Percentiles rank a stretch among this genome's conserved stretches.
These are phyloP conservation scores for Yamadazyma olivae DNA, from an alignment of 805 yeast species.

Conservation along the genomic window DNA sequence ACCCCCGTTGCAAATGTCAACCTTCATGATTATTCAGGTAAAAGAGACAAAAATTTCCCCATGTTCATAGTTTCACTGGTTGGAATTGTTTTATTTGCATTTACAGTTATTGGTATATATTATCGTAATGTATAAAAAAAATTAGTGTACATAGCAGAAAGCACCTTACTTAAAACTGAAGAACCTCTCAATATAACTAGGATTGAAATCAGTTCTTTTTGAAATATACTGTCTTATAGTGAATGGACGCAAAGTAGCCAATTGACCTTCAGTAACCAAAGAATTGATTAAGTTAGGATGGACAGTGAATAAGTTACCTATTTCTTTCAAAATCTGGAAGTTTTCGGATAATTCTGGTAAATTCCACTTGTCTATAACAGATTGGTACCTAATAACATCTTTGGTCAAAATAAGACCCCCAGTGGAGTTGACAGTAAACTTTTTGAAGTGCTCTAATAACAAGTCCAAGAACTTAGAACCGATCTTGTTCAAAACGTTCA, in stretches of 20 bases:
- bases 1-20: neutral
- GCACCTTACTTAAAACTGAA: constrained; percentile 28
- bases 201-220: constrained; percentile 67
- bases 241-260: constrained; percentile 60
- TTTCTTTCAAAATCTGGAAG: constrained; percentile 71
- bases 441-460: constrained; percentile 69
- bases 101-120: constrained; percentile 1
- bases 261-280: constrained; percentile 75
- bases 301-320: constrained; percentile 81
- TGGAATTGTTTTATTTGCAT: constrained; percentile 1
- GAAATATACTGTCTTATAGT: constrained; percentile 64
- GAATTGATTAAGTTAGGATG: constrained; percentile 78
- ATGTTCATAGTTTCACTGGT: too few species aligned
- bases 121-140: constrained; percentile 3
- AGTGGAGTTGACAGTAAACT: constrained; percentile 69
- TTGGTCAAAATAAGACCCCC: constrained; percentile 84
- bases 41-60: too few species aligned
- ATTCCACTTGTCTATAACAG: constrained; percentile 64
- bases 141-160: neutral
- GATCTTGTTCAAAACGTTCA: constrained; percentile 48
- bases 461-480: constrained; percentile 58
- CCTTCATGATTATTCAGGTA: too few species aligned
- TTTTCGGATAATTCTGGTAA: constrained; percentile 57
- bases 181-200: constrained; percentile 47
- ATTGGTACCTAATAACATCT: constrained; percentile 77